Percentiles rank a stretch among this genome's conserved stretches.
These are phyloP conservation scores for Fusarium longipes DNA, from an alignment of 2,329 filamentous ascomycete species.

Conservation along the genomic window DNA sequence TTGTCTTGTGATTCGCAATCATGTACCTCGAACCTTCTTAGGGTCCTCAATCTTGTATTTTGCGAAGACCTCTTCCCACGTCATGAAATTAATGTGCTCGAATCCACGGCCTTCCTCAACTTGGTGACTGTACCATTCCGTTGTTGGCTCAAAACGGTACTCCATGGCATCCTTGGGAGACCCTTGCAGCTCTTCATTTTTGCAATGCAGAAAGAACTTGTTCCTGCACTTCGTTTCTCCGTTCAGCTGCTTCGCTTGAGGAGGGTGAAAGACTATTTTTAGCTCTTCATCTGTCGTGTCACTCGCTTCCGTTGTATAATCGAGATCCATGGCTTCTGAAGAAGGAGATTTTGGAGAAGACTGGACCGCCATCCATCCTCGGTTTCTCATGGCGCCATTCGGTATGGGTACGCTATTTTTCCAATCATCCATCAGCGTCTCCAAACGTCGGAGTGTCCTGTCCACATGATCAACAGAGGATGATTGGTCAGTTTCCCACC, in stretches of 20 bases:
- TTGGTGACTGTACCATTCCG: constrained; percentile 64
- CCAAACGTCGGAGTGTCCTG: constrained; percentile 54
- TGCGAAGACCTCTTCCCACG: constrained; percentile 57
- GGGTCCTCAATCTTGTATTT: constrained; percentile 44
- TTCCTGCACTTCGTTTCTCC: constrained; percentile 56
- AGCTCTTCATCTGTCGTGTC: constrained; percentile 20
- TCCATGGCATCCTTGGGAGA: not conserved
- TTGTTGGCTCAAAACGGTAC: constrained; percentile 60
- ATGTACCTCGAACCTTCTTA: constrained; percentile 19
- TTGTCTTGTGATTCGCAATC: not conserved
- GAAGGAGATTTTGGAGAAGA: constrained; percentile 4
- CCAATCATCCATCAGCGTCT: constrained; percentile 48
- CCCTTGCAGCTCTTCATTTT: not conserved
- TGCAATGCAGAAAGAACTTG: constrained; percentile 55
- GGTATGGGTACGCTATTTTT: constrained; percentile 53
- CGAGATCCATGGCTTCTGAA: constrained; percentile 38
- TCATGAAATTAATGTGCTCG: constrained; percentile 60
- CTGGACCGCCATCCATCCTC: constrained; percentile 55
- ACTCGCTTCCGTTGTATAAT: constrained; percentile 33
- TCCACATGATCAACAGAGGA: constrained; percentile 53
- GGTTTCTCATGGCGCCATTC: constrained; percentile 41
- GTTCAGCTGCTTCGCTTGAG: constrained; percentile 45
- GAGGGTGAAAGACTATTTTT: constrained; percentile 61
- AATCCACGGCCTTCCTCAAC: constrained; percentile 60
- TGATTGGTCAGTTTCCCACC: constrained; percentile 43